Conservation (phyloP, 2,329 filamentous ascomycete species). For the Rutstroemia sydowiana region DNA sequence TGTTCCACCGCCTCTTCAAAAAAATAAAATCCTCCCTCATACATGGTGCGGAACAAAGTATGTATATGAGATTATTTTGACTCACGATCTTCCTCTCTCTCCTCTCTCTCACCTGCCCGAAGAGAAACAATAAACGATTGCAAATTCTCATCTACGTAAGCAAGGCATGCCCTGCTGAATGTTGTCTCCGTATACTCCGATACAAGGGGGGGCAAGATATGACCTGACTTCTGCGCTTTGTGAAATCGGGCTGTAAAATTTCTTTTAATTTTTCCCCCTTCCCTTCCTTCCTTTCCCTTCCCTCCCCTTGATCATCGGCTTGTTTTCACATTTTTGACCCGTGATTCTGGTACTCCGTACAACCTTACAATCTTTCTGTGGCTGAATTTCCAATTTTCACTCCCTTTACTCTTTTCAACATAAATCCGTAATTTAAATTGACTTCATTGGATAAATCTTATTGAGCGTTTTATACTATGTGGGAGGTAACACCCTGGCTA, state of each 20-base stretch:
- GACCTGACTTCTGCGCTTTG: too few species aligned
- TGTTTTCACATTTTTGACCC: background rate
- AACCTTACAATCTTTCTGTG: constrained; percentile 1
- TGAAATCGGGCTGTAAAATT: too few species aligned
- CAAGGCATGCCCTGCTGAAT: constrained; percentile 6
- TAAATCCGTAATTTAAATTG: too few species aligned
- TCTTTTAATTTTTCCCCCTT: too few species aligned
- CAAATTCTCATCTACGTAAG: constrained; percentile 1
- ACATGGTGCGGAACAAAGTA: background rate
- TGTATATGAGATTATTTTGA: background rate
- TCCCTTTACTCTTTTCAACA: too few species aligned
- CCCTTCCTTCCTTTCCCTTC: too few species aligned
- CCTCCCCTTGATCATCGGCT: constrained; percentile 1
- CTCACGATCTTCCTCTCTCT: background rate
- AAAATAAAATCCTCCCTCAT: too few species aligned
- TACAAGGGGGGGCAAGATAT: constrained; percentile 4
- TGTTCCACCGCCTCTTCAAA: constrained; percentile 4
- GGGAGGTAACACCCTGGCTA: background rate
- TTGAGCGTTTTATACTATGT: background rate
- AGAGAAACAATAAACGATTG: background rate
- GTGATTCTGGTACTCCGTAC: background rate
- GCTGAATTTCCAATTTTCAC: constrained; percentile 4
- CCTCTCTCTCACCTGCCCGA: background rate
- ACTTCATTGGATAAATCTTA: too few species aligned
- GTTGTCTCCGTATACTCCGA: background rate